Evolutionary conservation across 805 yeast genomes (phyloP), one percentile per base, ranked within the genome.

Genomic region (Wickerhamomyces rabaulensis): DNA sequence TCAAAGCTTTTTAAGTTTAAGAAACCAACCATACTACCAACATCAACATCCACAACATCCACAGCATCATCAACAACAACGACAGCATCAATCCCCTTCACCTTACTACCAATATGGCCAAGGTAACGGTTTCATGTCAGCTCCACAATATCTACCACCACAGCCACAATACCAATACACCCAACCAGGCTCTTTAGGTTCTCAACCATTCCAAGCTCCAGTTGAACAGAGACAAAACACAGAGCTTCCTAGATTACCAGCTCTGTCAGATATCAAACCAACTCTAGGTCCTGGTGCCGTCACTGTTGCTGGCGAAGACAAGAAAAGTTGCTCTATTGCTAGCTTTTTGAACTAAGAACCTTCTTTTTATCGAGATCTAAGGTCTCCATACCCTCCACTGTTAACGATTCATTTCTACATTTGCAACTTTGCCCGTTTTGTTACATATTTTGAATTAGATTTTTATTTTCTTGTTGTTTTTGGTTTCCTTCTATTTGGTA

Each of bases 1-100:
- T 6, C 62, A 57, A 45, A 52, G 57, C 33, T 58, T 61, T 41
- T 42, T 59, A 15, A 50, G 39, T 20, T 40, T 59, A 29, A 53
- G 64, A 46, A 59, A 57, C 51, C 62, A 55, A 39, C 51, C 48
- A 9, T 42, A 48, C 57, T 60, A 17, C 39, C 64, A 55, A 27
- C 58, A 47, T 27, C 55, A 53, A 22, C 52, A 52, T 19, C 45
- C 23, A 8, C 50, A 27, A 6, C 45, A 39, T 21, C 45, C 44
- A n/a, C 44, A 33, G 8, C 47, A 42, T 10, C 38, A 42, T 10
- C 39, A 23, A 25, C 44, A n/a, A n/a, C n/a, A n/a, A n/a, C n/a
- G n/a, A n/a, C n/a, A n/a, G n/a, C n/a, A n/a, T n/a, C n/a, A 21
- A 37, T 44, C 43, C 25, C 40, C 25, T 20, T 29, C 33, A 40